Base-by-base conservation (phyloP, 2,329 filamentous ascomycete genomes). In the Colletotrichum spinosum region DNA sequence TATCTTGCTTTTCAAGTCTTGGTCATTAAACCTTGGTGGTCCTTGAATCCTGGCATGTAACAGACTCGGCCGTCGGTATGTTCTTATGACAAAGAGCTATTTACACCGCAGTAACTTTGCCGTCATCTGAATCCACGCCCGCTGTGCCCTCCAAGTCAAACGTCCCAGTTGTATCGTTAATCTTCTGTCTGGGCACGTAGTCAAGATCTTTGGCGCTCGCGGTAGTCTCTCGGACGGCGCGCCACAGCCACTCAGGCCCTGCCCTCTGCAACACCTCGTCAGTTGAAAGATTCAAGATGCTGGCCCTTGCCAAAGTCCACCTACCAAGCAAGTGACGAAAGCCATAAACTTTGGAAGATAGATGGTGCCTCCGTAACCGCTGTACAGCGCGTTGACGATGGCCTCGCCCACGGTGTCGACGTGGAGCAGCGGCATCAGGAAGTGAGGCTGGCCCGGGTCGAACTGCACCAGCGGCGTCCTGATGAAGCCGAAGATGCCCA, bases 341-440 rank as follows among this genome's bases (percentile, higher is more conserved):
- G 71, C 60, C 67, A 72, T 73, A 3, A 75, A 60, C 1, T 71
- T 71, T 0, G 76, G 76, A 45, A 76, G 55, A 48, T 73, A 75
- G 4, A 77, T 72, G 0, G 69, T 75, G 2, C 62, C 61, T 2
- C 75, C 74, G 38, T 73, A 72, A 4, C 74, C 74, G 50, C 74
- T 75, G 50, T 75, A 76, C 6, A 77, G 50, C 0, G 60, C 62
- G 12, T 73, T 59, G 0, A 72, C 75, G 15, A 78, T 69, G 0
- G 69, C 61, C 51, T 77, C 72, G 25, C 71, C 70, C 0, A 77
- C 76, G 2, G 73, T 74, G 17, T 77, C 74, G 2, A 76, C 73
- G 34, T 78, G 70, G 8, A 78, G 54, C 11, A 77, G 44, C 2
- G 76, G 76, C 13, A 73, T 66, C 4, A 76, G 6, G 12, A 77